A percentile compares a stretch with the other conserved stretches of the same genome.
Evolutionary conservation across 2,329 filamentous ascomycete species (phyloP).

Genomic region (Camillea tinctor): DNA sequence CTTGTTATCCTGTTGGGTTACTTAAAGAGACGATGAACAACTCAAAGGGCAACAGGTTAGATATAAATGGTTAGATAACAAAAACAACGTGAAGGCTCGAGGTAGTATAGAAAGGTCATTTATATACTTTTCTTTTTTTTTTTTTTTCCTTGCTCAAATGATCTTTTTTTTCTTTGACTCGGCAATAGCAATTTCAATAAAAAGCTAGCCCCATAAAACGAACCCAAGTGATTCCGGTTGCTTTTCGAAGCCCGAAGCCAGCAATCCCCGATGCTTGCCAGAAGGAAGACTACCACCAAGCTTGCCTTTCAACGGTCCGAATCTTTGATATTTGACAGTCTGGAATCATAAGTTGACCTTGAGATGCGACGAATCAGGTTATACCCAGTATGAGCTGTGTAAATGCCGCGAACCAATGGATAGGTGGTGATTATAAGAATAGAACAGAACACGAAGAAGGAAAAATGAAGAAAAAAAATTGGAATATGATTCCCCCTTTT

Average conservation of each 20-base stretch:
- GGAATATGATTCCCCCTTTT: too few relatives aligned
- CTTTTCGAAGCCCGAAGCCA: background rate
- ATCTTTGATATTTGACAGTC: background rate
- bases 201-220: background rate
- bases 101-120: background rate
- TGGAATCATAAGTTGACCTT: background rate
- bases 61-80: background rate
- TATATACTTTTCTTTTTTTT: background rate
- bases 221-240: background rate
- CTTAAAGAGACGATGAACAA: background rate
- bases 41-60: slow-evolving; percentile 2
- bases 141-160: background rate
- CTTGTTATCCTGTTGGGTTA: slow-evolving; percentile 5
- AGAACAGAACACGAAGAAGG: background rate
- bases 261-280: background rate
- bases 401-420: background rate
- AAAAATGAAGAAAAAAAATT: too few relatives aligned
- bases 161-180: background rate
- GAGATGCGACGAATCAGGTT: background rate
- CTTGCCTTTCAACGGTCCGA: too few relatives aligned
- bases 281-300: background rate
- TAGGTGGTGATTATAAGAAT: background rate
- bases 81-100: background rate
- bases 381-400: background rate
- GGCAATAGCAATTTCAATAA: background rate